phyloP scores from a whole-genome alignment of 441 rosid genomes.

The Bocquillonia castaneifolia region DNA sequence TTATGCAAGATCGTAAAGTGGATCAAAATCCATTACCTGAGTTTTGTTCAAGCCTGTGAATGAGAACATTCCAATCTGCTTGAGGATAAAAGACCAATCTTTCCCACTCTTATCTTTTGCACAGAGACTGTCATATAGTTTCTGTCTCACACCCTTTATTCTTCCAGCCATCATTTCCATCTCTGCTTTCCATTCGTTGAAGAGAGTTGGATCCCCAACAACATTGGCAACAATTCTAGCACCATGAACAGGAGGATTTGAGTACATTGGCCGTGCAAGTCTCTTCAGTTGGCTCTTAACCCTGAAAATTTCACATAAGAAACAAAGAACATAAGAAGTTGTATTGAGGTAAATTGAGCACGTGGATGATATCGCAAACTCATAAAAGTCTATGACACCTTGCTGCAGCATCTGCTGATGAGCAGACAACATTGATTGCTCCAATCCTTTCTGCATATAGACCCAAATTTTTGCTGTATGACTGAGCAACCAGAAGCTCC shows the following conservation, averaged over 20 bases:
- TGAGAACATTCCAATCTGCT: conserved; percentile 97
- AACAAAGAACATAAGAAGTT: neutral
- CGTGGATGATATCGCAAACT: neutral
- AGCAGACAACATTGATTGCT: conserved; percentile 84
- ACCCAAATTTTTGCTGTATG: conserved; percentile 94
- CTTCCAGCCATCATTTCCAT: conserved; percentile 99
- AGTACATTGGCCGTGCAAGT: conserved; percentile 94
- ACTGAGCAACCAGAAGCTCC: conserved; percentile 93
- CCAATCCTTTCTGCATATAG: conserved; percentile 93
- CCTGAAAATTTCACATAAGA: conserved; percentile 37
- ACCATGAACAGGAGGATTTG: conserved; percentile 93
- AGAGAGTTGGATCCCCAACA: conserved; percentile 77
- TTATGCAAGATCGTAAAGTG: neutral
- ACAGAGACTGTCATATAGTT: conserved; percentile 61
- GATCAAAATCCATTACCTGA: conserved; percentile 47
- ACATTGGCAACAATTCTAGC: conserved; percentile 88
- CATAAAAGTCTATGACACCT: conserved; percentile 39
- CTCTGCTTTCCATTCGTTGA: conserved; percentile 85
- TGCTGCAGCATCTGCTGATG: conserved; percentile 78
- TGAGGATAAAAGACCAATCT: conserved; percentile 88
- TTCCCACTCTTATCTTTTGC: conserved; percentile 80
- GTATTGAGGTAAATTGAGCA: neutral
- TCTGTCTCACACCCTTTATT: conserved; percentile 77
- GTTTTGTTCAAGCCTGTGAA: conserved; percentile 85
- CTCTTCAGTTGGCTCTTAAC: conserved; percentile 96